Base-by-base conservation (phyloP, 2,329 filamentous ascomycete species). In the Nemania diffusa region DNA sequence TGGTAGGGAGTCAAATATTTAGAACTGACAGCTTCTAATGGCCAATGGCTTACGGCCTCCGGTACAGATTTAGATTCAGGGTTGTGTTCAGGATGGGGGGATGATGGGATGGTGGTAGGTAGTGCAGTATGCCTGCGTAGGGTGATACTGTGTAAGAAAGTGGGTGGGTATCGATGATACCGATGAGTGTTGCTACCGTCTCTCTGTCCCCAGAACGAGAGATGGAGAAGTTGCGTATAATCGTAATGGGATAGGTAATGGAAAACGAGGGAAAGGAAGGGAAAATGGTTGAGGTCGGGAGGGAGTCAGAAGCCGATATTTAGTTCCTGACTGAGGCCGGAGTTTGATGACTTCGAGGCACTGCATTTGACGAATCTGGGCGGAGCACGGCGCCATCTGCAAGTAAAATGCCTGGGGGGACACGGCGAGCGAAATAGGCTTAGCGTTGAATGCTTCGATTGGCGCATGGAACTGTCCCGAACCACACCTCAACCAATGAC, bases 231-330 rank as follows among this genome's bases (percentile, higher is more conserved):
- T 59, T 53, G 51, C 53, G 62, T 67, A 34, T 48, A 20, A 20
- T 67, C 55, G 59, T 56, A 56, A 59, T 61, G 57, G 27, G 26
- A 65, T 62, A 40, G 42, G 62, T 56, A 64, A 52, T 58, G 55
- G 61, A 62, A 69, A 61, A 63, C 53, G 65, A 62, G 65, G 62
- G 65, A 71, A 69, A 71, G 37, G 61, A 65, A 69, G 72, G 68
- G 63, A 73, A 70, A 68, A 65, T n/a, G 46, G 20, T 59, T 68
- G 50, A 50, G 63, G 64, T 37, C 65, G 71, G 76, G 73, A 75
- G 75, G 75, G 76, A 78, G 76, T 77, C 75, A 78, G 65, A 48
- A 67, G 69, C 62, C 69, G 75, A 75, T 78, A 78, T 78, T 77
- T 78, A 78, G 67, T 69, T 69, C 64, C 57, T 67, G 67, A 65